Evolutionary conservation across 192 early-diverging fungal species (phyloP), one percentile per base, ranked within the genome.

Genomic region (Gigaspora rosea): DNA sequence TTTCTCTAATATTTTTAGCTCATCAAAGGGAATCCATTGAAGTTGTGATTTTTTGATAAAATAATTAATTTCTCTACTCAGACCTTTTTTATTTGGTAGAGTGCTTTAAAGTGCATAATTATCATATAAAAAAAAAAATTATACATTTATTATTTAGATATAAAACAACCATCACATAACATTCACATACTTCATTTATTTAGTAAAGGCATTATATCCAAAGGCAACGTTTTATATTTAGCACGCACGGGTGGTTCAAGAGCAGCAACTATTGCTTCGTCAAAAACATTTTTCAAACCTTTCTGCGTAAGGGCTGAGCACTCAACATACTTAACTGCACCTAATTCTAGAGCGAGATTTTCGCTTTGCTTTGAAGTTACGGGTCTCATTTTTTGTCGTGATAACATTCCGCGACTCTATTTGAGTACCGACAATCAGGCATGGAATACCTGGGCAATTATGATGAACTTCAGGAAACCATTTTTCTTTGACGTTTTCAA

Each of bases 381-480:
- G 11, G 95, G 95, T 81, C 90, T 88, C 86, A 95, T 94, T 64
- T 91, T 88, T 80, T 94, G 91, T 79, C 90, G 87, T 8, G 88
- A 87, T 50, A 98, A 87, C 95, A 70, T 95, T 94, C 36, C 95
- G 89, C 81, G 96, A 87, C 93, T 98, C 96, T 61, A 95, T 86
- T 56, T 90, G 85, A 1, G 96, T 96, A 33, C 96, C 96, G 35
- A 98, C 96, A 85, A 98, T 92, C 80, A 98, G 81, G 80, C 94
- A 97, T 62, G 96, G 94, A 33, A 98, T 95, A 59, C 94, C 95
- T 10, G 96, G 96, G 86, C 95, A 97, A 83, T 97, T 95, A 79
- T 98, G 96, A 73, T 93, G 93, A 52, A 97, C 94, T 86, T 98
- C 96, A 16, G 95, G 95, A 81, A 96, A 90, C 96, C 95, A 98